Evolutionary conservation across 352 stramenopile genomes (phyloP).

Genomic region (Pythium monospermum): DNA sequence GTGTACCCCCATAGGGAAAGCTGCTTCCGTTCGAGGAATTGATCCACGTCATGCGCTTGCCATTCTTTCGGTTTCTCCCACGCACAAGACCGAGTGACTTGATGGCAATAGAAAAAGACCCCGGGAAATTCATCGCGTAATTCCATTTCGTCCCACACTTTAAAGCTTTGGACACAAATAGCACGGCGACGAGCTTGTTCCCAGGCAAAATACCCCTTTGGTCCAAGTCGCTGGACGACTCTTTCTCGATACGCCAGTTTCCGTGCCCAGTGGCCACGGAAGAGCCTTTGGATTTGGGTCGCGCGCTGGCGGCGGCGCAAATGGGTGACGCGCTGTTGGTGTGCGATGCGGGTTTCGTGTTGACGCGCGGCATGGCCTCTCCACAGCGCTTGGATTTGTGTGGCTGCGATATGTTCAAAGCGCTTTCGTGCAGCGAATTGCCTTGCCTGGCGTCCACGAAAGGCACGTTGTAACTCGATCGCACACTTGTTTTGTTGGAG

Average conservation of each 20-base stretch:
- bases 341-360: conserved; percentile 20
- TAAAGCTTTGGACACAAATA: conserved; percentile 33
- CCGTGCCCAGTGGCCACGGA: conserved; percentile 45
- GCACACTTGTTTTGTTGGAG: conserved; percentile 55
- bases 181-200: conserved; percentile 34
- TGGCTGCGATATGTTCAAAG: conserved; percentile 30
- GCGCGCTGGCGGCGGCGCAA: conserved; percentile 24
- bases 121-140: conserved; percentile 34
- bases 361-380: conserved; percentile 32
- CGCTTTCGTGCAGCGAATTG: conserved; percentile 28
- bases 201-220: conserved; percentile 59
- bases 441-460: conserved; percentile 49
- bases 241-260: conserved; percentile 34
- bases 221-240: conserved; percentile 42
- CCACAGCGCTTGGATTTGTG: conserved; percentile 49
- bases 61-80: conserved; percentile 68
- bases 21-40: conserved; percentile 46
- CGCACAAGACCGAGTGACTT: conserved; percentile 52
- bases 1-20: conserved; percentile 67
- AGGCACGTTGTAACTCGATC: conserved; percentile 58
- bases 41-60: conserved; percentile 33
- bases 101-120: conserved; percentile 71
- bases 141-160: conserved; percentile 77
- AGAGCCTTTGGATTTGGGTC: conserved; percentile 45
- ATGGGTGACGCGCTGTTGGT: conserved; percentile 20